Evolutionary conservation across 495 filamentous ascomycete species (phyloP), one percentile per base, ranked within the genome.

Genomic region (Astrothelium subdiscretum): DNA sequence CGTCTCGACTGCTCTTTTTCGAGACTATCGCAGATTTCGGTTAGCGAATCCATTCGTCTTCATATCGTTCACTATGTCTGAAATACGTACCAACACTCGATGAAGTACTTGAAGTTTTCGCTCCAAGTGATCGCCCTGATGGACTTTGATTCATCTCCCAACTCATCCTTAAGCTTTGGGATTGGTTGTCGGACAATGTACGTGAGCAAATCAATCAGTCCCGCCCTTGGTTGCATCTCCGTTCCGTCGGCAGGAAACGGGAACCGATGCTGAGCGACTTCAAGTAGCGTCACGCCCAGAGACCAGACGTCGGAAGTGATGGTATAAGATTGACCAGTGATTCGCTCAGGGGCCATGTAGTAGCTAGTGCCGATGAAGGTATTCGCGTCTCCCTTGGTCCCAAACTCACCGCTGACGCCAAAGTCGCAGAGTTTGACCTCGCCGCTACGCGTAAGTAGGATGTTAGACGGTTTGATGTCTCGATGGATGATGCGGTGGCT

Each of bases 251-350:
- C 91, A 15, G 91, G 91, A 83, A 98, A 98, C 24, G 94, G 94
- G 79, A 98, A 98, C 62, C 94, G 85, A 70, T 98, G 91, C 71
- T 98, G 94, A 31, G 94, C 94, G 58, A 98, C 95, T 80, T 98
- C 94, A 42, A 98, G 85, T 52, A 98, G 77, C 2, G 95, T 96
- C 62, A 98, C 94, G 65, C 94, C 94, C 12, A 95, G 83, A 15
- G 90, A 95, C 94, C 94, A 98, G 60, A 98, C 94, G 69, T 98
- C 94, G 2, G 90, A 95, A 1, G 92, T 98, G 75, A 98, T 98
- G 60, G 95, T 98, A 74, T 98, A 98, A 18, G 86, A 89, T 76
- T 97, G 89, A 58, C 94, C 94, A 1, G 92, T 96, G 74, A 98
- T 98, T 52, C 94, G 87, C 73, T 98, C 94, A 0, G 94, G 94